Evolutionary conservation across 805 yeast species (phyloP), one percentile per base, ranked within the genome.

Genomic region (Saccharomycopsis fermentans): DNA sequence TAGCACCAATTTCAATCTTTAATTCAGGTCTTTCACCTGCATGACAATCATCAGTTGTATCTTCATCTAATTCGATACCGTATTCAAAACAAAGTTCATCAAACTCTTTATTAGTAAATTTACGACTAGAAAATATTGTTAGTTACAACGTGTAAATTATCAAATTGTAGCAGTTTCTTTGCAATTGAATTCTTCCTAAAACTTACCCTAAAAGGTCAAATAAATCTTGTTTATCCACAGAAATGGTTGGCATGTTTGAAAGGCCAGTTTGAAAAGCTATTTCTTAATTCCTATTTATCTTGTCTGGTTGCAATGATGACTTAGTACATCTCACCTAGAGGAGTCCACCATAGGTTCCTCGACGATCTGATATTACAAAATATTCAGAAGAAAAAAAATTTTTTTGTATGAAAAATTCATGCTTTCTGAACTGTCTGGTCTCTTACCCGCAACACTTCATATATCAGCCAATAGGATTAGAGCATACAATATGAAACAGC

Each of bases 51-150:
- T 86, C 89, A 50, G 96, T 87, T 69, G 96, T 90, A 72, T 95
- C 98, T 75, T 95, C 99, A 71, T 94, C 99, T 62, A 94, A 81
- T 76, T 94, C 99, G 65, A 94, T 84, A 67, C 99, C 99, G 66
- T 91, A 94, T 69, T 92, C 95, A 77, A 94, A 94, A 76, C 98
- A 94, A 65, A 94, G 81, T 73, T 91, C 97, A 70, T 94, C 99
- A 67, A 94, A 91, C 70, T 92, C 99, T 66, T 90, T 82, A 65
- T 94, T 87, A 67, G 96, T 81, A 69, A 83, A 83, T 55, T 73
- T 69, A 62, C 76, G 76, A 43, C 80, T 66, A 51, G n/a, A 37
- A 14, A 21, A 24, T 4, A 43, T 43, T 21, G 50, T 43, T 21
- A 26, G 39, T 48, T 21, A 36, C 32, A 32, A 48, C 50, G 29